Base-by-base conservation (phyloP, 257 asterid genomes). In the Solanum commersonii region DNA sequence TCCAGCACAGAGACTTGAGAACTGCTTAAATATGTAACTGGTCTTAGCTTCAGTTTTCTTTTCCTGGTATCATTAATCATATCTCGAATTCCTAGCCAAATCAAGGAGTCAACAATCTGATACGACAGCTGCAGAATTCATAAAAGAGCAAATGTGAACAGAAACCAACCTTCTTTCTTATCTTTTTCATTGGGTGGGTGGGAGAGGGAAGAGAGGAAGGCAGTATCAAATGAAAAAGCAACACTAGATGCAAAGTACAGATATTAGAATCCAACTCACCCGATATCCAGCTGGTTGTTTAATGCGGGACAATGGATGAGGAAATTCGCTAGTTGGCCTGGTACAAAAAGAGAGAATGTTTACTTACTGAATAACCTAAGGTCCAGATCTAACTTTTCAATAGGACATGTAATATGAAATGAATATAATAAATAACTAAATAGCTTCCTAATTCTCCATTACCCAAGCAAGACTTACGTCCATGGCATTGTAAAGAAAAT, bases 401-500 rank as follows among this genome's bases (percentile, higher is more conserved):
- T 63, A 81, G 85, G 84, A 90, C 23, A 68, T 84, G 87, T 37
- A 52, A 72, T 83, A 8, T 23, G 34, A 60, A 65, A 10, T 31
- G 65, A 37, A 34, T 27, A 84, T 79, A 71, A 70, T 7, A 9
- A 46, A 37, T 22, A 38, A 35, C 84, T 34, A 76, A 29, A 72
- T 40, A 34, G 44, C 74, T 76, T 85, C 44, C n/a, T n/a, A 34
- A 71, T 20, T 81, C 29, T 68, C 59, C 88, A 83, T 67, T 46
- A 86, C 81, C 70, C 87, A 89, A 90, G 89, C 4, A 85, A 90
- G 90, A 91, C 98, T 95, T 94, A 96, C 98, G 99, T 96, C 99
- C 99, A 97, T n/a, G 98, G 99, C 99, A 97, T 96, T 34, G 99
- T 97, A 92, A 97, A 97, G 89, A 97, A 95, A 91, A 97, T 97